A percentile compares a stretch with the other conserved stretches of the same genome.
Conservation (phyloP, 106 monocot species). For the Allium sativum region DNA sequence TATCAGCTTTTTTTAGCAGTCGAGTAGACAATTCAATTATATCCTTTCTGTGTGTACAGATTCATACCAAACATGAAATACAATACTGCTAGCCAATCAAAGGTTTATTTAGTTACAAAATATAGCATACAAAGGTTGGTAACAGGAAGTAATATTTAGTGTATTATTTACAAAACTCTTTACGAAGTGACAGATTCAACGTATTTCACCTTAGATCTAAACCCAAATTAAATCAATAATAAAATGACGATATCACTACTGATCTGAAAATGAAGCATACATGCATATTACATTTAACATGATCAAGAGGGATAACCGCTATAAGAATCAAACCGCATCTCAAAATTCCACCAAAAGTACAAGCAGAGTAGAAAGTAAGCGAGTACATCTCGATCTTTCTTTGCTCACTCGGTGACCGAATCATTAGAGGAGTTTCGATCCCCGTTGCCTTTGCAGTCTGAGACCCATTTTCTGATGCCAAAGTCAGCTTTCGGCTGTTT, state of each 20-base stretch:
- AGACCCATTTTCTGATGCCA: background rate
- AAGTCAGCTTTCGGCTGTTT: background rate
- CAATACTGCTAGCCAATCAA: too few species aligned
- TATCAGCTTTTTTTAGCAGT: too few species aligned
- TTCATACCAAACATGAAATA: too few species aligned
- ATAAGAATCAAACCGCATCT: constrained; percentile 23
- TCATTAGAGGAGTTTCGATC: background rate
- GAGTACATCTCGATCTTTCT: constrained; percentile 53
- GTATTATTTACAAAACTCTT: background rate
- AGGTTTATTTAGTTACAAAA: too few species aligned
- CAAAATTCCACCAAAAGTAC: constrained; percentile 37
- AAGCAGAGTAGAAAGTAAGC: constrained; percentile 48
- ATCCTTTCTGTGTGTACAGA: too few species aligned
- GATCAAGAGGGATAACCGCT: constrained; percentile 22
- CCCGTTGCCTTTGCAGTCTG: background rate
- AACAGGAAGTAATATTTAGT: background rate
- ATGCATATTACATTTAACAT: constrained; percentile 26
- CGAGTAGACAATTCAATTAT: too few species aligned
- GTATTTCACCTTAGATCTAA: background rate
- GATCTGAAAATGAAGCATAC: background rate
- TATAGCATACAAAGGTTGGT: too few species aligned
- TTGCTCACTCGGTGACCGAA: constrained; percentile 12
- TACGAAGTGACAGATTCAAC: background rate
- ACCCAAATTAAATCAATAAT: background rate
- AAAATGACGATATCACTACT: background rate